Conservation (phyloP, 2,329 filamentous ascomycete species). For the Trichophaea hybrida region DNA sequence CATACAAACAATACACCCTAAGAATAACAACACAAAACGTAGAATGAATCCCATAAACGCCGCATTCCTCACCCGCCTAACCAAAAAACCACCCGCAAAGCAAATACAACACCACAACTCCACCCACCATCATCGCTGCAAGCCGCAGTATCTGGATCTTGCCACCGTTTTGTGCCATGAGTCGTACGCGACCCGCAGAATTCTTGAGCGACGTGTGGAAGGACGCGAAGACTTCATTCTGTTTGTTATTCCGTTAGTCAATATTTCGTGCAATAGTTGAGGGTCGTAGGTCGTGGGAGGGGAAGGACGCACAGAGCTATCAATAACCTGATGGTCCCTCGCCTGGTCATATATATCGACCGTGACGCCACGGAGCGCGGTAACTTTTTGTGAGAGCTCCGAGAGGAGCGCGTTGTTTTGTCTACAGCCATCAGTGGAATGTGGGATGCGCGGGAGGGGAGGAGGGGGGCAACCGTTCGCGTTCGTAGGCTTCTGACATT, state of each 20-base stretch:
- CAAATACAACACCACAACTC: conserved; percentile 64
- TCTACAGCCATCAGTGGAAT: conserved; percentile 30
- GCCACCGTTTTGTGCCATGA: conserved; percentile 85
- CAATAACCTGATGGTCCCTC: conserved; percentile 71
- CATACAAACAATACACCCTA: not conserved
- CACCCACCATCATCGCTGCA: conserved; percentile 62
- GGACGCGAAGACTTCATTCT: conserved; percentile 83
- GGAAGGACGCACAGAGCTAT: conserved; percentile 54
- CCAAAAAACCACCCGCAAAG: conserved; percentile 39
- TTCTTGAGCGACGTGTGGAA: conserved; percentile 73
- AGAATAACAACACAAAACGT: not conserved
- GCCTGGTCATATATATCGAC: conserved; percentile 98
- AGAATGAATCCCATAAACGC: not conserved
- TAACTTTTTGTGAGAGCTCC: conserved; percentile 80
- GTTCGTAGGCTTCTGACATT: conserved; percentile 37
- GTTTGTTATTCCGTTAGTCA: conserved; percentile 1
- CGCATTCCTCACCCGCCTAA: not conserved
- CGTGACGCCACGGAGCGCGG: conserved; percentile 80
- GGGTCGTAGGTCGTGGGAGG: not conserved
- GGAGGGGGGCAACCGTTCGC: conserved; percentile 39
- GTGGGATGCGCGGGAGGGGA: conserved; percentile 3
- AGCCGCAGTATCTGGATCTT: conserved; percentile 84
- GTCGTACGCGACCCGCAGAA: conserved; percentile 63
- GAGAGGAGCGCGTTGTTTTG: conserved; percentile 94
- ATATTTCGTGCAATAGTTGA: not conserved